These are phyloP conservation scores for Verticillium albo-atrum DNA, from an alignment of 2,329 filamentous ascomycete species.

Conservation along the genomic window DNA sequence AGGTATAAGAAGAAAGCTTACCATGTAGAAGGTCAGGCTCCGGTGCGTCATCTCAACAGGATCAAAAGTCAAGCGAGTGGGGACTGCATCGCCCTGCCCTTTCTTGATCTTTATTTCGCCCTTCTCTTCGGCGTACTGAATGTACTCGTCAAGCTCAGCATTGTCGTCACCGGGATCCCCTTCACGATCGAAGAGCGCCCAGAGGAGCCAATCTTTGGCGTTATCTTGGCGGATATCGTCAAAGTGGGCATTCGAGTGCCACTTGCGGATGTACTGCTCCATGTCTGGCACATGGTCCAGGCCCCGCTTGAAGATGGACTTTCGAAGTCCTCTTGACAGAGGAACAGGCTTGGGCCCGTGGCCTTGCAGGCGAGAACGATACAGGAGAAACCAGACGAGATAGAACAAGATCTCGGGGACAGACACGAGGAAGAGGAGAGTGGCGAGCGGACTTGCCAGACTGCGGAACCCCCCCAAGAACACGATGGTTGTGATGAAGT, in stretches of 20 bases:
- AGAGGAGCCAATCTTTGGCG: slow-evolving; percentile 60
- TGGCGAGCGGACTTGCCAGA: slow-evolving; percentile 17
- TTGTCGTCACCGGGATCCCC: slow-evolving; percentile 32
- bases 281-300: slow-evolving; percentile 48
- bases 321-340: slow-evolving; percentile 41
- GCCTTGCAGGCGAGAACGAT: slow-evolving; percentile 29
- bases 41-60: slow-evolving; percentile 55
- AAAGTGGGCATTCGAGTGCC: slow-evolving; percentile 59
- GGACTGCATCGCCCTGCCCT: slow-evolving; percentile 51
- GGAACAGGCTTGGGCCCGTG: slow-evolving; percentile 34
- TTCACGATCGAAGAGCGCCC: slow-evolving; percentile 59
- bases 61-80: slow-evolving; percentile 64
- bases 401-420: slow-evolving; percentile 37
- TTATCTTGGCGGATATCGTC: slow-evolving; percentile 61
- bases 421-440: slow-evolving; percentile 15
- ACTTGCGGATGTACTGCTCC: slow-evolving; percentile 54
- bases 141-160: slow-evolving; percentile 38
- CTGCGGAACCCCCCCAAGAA: slow-evolving; percentile 14
- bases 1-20: slow-evolving; percentile 25
- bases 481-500: slow-evolving; percentile 15
- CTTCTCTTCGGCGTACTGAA: slow-evolving; percentile 48
- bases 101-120: slow-evolving; percentile 45
- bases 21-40: slow-evolving; percentile 60
- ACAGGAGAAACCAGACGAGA: slow-evolving; percentile 35
- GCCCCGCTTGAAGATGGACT: slow-evolving; percentile 52